Evolutionary conservation across 306 rosid species (phyloP).

Genomic region (Fragaria ananassa): DNA sequence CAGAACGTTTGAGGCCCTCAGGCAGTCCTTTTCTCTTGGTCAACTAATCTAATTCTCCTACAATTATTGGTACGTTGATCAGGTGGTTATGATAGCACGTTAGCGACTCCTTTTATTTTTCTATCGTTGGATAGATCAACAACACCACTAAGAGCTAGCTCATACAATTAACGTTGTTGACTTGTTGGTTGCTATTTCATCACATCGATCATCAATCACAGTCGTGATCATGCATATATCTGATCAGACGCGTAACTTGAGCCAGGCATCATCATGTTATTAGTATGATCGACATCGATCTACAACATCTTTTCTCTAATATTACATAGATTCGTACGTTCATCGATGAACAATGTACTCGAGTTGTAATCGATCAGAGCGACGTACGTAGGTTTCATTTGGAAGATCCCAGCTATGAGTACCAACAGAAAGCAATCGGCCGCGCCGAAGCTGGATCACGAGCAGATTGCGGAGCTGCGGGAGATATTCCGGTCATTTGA

Average conservation of each 20-base stretch:
- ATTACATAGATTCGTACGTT: background rate
- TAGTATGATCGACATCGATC: background rate
- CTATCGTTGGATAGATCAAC: background rate
- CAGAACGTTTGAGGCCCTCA: background rate
- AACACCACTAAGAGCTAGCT: background rate
- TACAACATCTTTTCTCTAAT: background rate
- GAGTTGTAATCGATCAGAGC: background rate
- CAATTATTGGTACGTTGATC: background rate
- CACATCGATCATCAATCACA: background rate
- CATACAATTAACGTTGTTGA: background rate
- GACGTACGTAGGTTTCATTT: background rate
- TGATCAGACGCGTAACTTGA: background rate
- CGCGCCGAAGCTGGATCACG: conserved; percentile 38
- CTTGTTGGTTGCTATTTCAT: background rate
- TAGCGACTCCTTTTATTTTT: background rate
- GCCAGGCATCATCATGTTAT: background rate
- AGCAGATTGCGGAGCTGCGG: conserved; percentile 51
- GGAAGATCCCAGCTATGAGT: background rate
- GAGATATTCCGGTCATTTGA: conserved; percentile 60
- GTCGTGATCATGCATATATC: background rate
- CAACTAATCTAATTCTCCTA: background rate
- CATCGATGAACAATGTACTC: background rate
- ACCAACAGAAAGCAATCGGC: background rate
- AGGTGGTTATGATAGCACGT: background rate
- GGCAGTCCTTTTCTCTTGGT: background rate